These are phyloP conservation scores for Luffa acutangula DNA, from an alignment of 306 rosid genomes.

Conservation along the genomic window DNA sequence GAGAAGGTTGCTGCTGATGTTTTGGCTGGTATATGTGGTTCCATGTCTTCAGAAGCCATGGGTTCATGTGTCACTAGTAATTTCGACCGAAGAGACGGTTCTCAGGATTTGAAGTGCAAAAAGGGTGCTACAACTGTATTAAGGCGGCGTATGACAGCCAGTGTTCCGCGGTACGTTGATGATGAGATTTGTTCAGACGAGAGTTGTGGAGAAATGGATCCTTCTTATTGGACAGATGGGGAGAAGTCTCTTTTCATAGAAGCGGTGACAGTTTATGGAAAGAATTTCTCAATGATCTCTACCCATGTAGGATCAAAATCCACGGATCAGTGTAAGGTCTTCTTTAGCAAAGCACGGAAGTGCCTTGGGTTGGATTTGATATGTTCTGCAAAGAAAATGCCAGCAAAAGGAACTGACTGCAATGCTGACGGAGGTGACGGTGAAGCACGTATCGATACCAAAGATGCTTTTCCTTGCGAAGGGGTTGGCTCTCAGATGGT, in stretches of 20 bases:
- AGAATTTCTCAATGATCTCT: conserved; percentile 61
- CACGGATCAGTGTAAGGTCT: conserved; percentile 75
- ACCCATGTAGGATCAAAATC: conserved; percentile 59
- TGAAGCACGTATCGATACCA: conserved; percentile 40
- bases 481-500: conserved; percentile 42
- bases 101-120: conserved; percentile 6
- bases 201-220: conserved; percentile 88
- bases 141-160: conserved; percentile 33
- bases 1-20: conserved; percentile 89
- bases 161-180: conserved; percentile 35
- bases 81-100: background rate
- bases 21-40: conserved; percentile 82
- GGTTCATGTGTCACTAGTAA: conserved; percentile 65
- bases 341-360: conserved; percentile 85
- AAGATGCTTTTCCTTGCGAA: conserved; percentile 47
- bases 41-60: conserved; percentile 73
- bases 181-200: conserved; percentile 84
- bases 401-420: conserved; percentile 2
- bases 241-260: conserved; percentile 72
- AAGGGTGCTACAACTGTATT: conserved; percentile 15
- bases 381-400: conserved; percentile 31
- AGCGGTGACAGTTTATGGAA: conserved; percentile 76
- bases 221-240: conserved; percentile 77
- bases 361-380: conserved; percentile 71
- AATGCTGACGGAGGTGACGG: conserved; percentile 32